These are phyloP conservation scores for Chenopodium suecicum DNA, from an alignment of 148 eudicot species.

Conservation along the genomic window DNA sequence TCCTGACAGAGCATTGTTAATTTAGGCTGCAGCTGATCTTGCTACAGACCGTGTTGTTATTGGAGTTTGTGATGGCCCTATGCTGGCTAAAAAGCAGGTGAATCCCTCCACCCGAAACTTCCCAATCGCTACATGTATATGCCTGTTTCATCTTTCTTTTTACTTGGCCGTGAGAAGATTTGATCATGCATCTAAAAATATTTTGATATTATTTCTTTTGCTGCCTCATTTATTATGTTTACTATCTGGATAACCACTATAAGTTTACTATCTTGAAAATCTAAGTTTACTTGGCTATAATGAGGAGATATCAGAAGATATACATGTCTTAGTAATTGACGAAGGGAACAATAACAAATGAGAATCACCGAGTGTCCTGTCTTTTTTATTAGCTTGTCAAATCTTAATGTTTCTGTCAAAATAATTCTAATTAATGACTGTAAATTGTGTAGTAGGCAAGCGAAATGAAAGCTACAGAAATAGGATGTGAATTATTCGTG, in stretches of 20 bases:
- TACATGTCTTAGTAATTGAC: no score
- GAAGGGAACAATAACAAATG: no score
- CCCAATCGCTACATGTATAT: not conserved
- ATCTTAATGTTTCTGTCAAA: no score
- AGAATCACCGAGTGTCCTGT: no score
- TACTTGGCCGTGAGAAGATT: not conserved
- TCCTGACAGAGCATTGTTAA: slow-evolving; percentile 15
- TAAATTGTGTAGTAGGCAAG: no score
- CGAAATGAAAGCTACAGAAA: no score
- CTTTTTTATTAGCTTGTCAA: no score
- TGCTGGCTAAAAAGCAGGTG: slow-evolving; percentile 81
- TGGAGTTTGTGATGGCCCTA: slow-evolving; percentile 91
- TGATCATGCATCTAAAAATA: not conserved
- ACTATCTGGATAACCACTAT: not conserved
- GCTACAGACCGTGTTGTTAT: slow-evolving; percentile 76
- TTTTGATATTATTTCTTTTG: not conserved
- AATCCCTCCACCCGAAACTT: not conserved
- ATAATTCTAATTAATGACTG: no score
- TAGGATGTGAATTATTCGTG: no score
- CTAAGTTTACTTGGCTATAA: no score
- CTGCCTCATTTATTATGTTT: not conserved
- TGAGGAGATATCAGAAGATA: no score
- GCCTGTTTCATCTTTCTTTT: not conserved
- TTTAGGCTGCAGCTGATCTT: slow-evolving; percentile 72
- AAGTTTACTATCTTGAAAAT: not conserved